phyloP scores from a whole-genome alignment of 331 rosid genomes.

The Stylosanthes scabra region DNA sequence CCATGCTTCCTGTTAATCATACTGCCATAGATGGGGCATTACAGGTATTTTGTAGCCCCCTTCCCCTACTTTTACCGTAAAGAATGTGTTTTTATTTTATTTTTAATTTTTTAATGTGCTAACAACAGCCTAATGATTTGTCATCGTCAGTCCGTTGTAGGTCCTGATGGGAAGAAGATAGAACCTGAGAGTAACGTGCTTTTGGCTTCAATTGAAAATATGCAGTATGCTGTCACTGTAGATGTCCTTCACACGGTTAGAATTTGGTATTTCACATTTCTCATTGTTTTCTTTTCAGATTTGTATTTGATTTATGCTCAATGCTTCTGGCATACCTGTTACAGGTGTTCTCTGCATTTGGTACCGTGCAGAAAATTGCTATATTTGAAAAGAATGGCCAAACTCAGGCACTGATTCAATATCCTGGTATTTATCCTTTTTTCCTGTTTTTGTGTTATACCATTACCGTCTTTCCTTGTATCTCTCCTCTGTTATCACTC shows the following conservation, averaged over 20 bases:
- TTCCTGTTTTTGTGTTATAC: slow-evolving; percentile 13
- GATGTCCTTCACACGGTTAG: slow-evolving; percentile 83
- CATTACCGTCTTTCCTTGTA: too few relatives aligned
- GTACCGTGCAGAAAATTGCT: slow-evolving; percentile 82
- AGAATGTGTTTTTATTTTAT: not conserved
- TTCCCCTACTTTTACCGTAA: not conserved
- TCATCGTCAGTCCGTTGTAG: slow-evolving; percentile 61
- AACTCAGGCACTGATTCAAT: slow-evolving; percentile 84
- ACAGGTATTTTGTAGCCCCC: slow-evolving; percentile 54
- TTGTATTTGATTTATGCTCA: slow-evolving; percentile 27
- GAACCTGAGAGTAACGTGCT: slow-evolving; percentile 85
- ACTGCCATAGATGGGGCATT: slow-evolving; percentile 74
- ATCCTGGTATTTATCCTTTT: slow-evolving; percentile 66
- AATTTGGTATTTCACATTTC: slow-evolving; percentile 2
- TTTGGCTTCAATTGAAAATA: slow-evolving; percentile 83
- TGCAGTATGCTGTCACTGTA: slow-evolving; percentile 88
- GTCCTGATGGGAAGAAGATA: slow-evolving; percentile 82
- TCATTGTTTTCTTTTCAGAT: slow-evolving; percentile 10
- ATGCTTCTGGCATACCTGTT: slow-evolving; percentile 27
- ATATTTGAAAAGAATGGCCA: slow-evolving; percentile 92
- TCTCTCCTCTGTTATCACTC: too few relatives aligned
- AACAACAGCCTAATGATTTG: too few relatives aligned
- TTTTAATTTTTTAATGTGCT: slow-evolving; percentile 27
- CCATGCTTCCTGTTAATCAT: slow-evolving; percentile 88
- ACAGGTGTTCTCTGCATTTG: slow-evolving; percentile 84